Evolutionary conservation across 108 stramenopile genomes (phyloP), one percentile per base, ranked within the genome.

Genomic region (Cyclostephanos tholiformis): DNA sequence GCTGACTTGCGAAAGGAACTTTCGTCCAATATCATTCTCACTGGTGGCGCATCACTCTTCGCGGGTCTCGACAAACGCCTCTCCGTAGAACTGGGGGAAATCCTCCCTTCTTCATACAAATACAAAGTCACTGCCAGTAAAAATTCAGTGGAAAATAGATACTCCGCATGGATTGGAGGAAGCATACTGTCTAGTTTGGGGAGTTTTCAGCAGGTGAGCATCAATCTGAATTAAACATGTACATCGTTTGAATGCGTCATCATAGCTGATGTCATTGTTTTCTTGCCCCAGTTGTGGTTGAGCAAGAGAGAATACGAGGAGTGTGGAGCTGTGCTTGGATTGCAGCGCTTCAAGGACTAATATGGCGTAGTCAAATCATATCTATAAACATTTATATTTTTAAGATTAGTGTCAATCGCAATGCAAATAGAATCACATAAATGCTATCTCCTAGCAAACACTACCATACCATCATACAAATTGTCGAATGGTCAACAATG

Each of bases 231-330:
- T 2, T 12, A 32, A 7, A 6, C n/a, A 20, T 53, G 19, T 41
- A n/a, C n/a, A 41, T 41, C 22, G 52, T 20, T 52, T 25, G 6
- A 23, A 20, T 20, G 20, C 23, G 19, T 20, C 22, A 20, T 52
- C 20, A 23, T 20, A 52, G 4, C 52, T 25, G 52, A 23, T 52
- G 52, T n/a, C n/a, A n/a, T 29, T 57, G 7, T 12, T 57, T 26
- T 23, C 7, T 57, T 29, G 26, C 29, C 16, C 26, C 36, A 60
- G 66, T 74, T 99, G 84, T 99, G 99, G 98, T 72, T 98, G 44
- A 91, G 94, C 29, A 87, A 85, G 56, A 75, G 70, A 49, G 97
- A 98, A 68, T 99, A 97, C 77, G 91, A 97, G 57, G 99, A 99
- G 75, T 91, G 94, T 66, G 97, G 97, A 4, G 65, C 89, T 20